Percentiles rank a stretch among this genome's conserved stretches.
Conservation (phyloP, 164 flowering plant species). For the Vitis rotundifolia region DNA sequence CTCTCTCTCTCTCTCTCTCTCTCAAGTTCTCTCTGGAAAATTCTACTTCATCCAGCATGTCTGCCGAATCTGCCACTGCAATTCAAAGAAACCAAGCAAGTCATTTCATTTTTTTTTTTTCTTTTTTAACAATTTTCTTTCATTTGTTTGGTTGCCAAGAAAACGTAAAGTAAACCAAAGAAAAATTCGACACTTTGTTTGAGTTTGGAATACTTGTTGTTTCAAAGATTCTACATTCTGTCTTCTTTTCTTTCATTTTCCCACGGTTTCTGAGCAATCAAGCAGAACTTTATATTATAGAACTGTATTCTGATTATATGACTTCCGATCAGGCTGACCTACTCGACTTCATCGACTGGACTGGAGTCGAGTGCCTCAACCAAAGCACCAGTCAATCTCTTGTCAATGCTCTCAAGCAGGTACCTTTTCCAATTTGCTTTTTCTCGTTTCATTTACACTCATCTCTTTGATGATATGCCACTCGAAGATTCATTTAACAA, state of each 20-base stretch:
- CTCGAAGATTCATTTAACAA: no score
- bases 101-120: neutral
- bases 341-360: constrained; percentile 80
- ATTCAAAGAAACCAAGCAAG: constrained; percentile 46
- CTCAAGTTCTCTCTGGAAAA: neutral
- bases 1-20: neutral
- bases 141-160: neutral
- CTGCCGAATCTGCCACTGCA: constrained; percentile 53
- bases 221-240: neutral
- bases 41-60: constrained; percentile 32
- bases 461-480: no score
- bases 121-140: neutral
- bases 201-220: no score
- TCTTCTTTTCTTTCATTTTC: neutral
- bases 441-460: neutral
- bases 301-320: neutral
- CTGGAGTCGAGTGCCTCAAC: constrained; percentile 90
- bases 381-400: constrained; percentile 62
- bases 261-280: neutral
- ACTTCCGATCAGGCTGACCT: constrained; percentile 70
- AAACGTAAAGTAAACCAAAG: neutral
- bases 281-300: neutral
- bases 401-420: constrained; percentile 88
- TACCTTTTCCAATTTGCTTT: constrained; percentile 5
- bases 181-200: neutral